Evolutionary conservation across 305 asterid genomes (phyloP).

Genomic region (Fraxinus velutina): DNA sequence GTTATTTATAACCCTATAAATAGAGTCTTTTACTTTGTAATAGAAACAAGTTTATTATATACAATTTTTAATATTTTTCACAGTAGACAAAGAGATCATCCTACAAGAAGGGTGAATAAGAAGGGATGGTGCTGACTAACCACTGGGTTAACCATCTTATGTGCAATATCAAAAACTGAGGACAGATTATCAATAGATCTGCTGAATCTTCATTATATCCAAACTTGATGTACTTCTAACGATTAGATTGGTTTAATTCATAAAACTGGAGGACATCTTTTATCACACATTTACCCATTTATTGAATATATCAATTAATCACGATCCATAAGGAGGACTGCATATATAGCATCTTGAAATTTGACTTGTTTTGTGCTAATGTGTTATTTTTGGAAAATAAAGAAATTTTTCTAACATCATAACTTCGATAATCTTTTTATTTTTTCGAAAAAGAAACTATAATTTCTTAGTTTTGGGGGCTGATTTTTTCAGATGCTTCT

Average conservation of each 20-base stretch:
- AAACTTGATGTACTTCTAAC: background rate
- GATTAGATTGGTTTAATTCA: background rate
- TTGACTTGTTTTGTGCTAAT: background rate
- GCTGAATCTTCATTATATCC: background rate
- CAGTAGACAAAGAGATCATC: background rate
- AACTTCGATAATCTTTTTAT: background rate
- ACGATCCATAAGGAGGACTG: background rate
- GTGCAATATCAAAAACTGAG: background rate
- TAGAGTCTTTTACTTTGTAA: no score
- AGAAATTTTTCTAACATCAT: background rate
- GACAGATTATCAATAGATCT: background rate
- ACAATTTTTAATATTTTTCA: no score
- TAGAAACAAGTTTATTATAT: no score
- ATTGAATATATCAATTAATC: background rate
- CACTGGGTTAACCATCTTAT: background rate
- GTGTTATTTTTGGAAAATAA: background rate
- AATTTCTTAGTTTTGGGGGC: background rate
- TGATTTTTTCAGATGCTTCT: background rate
- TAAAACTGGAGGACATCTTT: background rate
- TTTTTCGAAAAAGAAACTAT: background rate
- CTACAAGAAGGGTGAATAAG: background rate
- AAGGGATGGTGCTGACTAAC: background rate
- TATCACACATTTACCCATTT: background rate
- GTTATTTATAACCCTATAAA: no score
- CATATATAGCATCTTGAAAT: background rate